Percentiles rank a stretch among this genome's conserved stretches.
phyloP scores from a whole-genome alignment of 805 yeast genomes.

The Kazachstania africana region DNA sequence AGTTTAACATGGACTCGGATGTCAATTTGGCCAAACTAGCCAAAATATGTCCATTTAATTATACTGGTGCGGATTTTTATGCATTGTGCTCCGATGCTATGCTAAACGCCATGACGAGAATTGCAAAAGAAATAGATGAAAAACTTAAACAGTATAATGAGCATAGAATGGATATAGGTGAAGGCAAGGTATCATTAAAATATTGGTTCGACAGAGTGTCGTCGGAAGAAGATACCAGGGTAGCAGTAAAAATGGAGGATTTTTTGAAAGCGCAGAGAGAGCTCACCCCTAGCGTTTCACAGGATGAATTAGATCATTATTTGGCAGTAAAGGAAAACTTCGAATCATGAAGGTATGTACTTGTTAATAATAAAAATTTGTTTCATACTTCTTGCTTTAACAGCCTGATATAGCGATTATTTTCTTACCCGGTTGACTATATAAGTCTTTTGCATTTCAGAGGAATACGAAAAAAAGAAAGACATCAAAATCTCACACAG shows the following conservation, averaged over 20 bases:
- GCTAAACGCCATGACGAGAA: slow-evolving; percentile 91
- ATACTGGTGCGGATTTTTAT: slow-evolving; percentile 96
- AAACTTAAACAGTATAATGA: slow-evolving; percentile 46
- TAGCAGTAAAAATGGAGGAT: slow-evolving; percentile 58
- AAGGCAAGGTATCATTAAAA: slow-evolving; percentile 46
- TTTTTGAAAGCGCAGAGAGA: slow-evolving; percentile 65
- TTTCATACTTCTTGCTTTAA: background rate
- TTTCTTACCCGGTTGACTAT: too few relatives aligned
- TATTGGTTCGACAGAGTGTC: slow-evolving; percentile 90
- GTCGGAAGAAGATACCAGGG: slow-evolving; percentile 50
- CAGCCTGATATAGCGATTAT: too few relatives aligned
- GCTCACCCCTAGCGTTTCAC: slow-evolving; percentile 75
- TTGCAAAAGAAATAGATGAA: slow-evolving; percentile 63
- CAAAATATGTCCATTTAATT: slow-evolving; percentile 69
- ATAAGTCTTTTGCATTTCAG: too few relatives aligned
- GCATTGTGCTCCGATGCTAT: slow-evolving; percentile 93
- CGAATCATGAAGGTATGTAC: slow-evolving; percentile 29
- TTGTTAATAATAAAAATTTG: background rate
- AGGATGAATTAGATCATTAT: slow-evolving; percentile 78
- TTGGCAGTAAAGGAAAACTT: slow-evolving; percentile 66
- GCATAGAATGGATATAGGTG: too few relatives aligned
- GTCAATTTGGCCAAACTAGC: slow-evolving; percentile 55
- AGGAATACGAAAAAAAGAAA: too few relatives aligned
- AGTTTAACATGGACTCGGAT: slow-evolving; percentile 49
- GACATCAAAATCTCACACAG: too few relatives aligned